A percentile compares a stretch with the other conserved stretches of the same genome.
Conservation (phyloP, 2,329 filamentous ascomycete genomes). For the Raffaelea albimanens region DNA sequence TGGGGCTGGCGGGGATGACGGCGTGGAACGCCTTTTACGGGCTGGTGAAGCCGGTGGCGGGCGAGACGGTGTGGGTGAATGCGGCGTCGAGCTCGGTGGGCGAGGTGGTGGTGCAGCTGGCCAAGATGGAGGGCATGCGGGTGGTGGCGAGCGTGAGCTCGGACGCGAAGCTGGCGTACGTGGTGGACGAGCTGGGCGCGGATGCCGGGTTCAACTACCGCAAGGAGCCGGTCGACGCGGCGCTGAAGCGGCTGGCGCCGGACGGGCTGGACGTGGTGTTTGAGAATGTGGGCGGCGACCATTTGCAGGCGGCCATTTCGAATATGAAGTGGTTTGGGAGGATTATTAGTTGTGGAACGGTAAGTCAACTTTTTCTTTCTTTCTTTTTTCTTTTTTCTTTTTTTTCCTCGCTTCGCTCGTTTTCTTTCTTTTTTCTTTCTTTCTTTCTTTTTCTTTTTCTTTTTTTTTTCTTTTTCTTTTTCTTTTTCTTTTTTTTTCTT, state of each 20-base stretch:
- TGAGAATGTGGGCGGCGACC: conserved; percentile 43
- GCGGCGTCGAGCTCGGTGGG: conserved; percentile 74
- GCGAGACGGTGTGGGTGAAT: conserved; percentile 72
- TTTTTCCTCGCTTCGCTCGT: no score
- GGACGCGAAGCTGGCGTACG: conserved; percentile 68
- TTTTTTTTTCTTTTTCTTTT: conserved; percentile 1
- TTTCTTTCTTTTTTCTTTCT: conserved; percentile 12
- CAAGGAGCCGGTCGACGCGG: conserved; percentile 61
- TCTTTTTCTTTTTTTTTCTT: no score
- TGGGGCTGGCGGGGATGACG: conserved; percentile 39
- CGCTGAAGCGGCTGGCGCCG: conserved; percentile 60
- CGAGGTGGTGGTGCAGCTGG: conserved; percentile 72
- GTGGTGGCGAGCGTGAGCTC: conserved; percentile 74
- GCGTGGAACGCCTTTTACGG: conserved; percentile 52
- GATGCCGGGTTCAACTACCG: conserved; percentile 79
- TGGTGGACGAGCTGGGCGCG: conserved; percentile 38
- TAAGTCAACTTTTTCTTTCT: no score
- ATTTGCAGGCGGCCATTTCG: conserved; percentile 33
- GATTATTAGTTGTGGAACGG: conserved; percentile 56
- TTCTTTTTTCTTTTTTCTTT: no score
- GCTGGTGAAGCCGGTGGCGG: conserved; percentile 62
- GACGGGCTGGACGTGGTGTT: conserved; percentile 63
- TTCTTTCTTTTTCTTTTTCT: no score
- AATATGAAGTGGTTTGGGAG: conserved; percentile 52
- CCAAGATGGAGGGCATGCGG: conserved; percentile 68